Base-by-base conservation (phyloP, 768 basidiomycete species). In the Cystofilobasidium macerans region DNA sequence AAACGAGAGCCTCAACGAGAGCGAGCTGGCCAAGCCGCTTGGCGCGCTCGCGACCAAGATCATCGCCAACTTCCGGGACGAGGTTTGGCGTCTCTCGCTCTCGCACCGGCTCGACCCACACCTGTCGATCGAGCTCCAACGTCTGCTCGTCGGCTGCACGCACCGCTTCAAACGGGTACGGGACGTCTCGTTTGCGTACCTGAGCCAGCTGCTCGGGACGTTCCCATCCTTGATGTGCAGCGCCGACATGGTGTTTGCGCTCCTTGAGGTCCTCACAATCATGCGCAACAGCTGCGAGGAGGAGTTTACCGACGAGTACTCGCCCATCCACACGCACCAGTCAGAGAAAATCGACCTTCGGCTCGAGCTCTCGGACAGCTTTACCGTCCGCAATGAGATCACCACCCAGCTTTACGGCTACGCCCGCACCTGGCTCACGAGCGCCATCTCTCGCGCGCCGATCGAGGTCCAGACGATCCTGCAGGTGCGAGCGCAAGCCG, bases 211-310 rank as follows among this genome's bases (percentile, higher is more conserved):
- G 45, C 85, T 98, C 69, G 86, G 85, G 11, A 89, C 87, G 1
- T 97, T 97, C 76, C 92, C 95, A 1, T 91, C 92, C 18, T 79
- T 99, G 58, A 87, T 95, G 83, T 98, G 94, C 76, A 87, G 93
- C 71, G 83, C 86, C 4, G 81, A 85, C 13, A 81, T 98, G 16
- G 87, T 98, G 8, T 91, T 86, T 70, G 84, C 88, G 43, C 86
- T 97, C 57, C 80, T 98, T 43, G 94, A 99, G 72, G 86, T 89
- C 53, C 80, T 99, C 67, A 97, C 95, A 0, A 79, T 97, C 12
- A 78, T 98, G 69, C 84, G 91, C 67, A 82, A 85, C 57, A 85
- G 90, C 0, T 90, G 89, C 72, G 89, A 97, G 75, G 87, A 90
- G 68, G 90, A 95, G 77, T 90, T 84, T 71, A 78, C 83, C 4